A percentile compares a stretch with the other conserved stretches of the same genome.
These are phyloP conservation scores for Beauveria australis DNA, from an alignment of 2,329 filamentous ascomycete species.

Conservation along the genomic window DNA sequence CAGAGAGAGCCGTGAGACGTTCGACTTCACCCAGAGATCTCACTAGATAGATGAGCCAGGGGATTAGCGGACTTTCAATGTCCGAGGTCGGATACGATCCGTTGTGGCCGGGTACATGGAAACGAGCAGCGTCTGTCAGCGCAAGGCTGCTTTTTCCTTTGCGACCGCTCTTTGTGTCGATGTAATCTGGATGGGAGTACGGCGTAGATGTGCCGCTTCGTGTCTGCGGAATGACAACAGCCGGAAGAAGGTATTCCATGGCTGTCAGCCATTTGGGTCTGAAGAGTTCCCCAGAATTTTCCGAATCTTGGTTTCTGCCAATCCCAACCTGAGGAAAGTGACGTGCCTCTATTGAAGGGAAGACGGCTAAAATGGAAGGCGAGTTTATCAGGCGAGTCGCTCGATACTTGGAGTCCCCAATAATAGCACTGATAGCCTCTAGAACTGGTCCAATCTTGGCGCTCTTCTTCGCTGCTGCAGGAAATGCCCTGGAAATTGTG, in stretches of 20 bases:
- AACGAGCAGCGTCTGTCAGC: constrained; percentile 23
- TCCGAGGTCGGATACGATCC: constrained; percentile 41
- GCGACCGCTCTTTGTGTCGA: constrained; percentile 23
- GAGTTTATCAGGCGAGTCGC: constrained; percentile 64
- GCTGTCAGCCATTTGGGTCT: constrained; percentile 41
- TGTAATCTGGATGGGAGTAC: constrained; percentile 16
- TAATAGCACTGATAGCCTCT: constrained; percentile 67
- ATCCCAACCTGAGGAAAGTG: constrained; percentile 36
- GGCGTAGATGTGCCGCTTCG: constrained; percentile 21
- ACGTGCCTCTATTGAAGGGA: constrained; percentile 51
- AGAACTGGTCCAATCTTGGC: constrained; percentile 61
- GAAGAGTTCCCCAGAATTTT: constrained; percentile 41
- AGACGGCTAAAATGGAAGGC: constrained; percentile 60
- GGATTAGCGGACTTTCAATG: constrained; percentile 61
- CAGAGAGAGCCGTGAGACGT: constrained; percentile 58
- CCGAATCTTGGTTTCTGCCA: constrained; percentile 44
- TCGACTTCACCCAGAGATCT: constrained; percentile 50
- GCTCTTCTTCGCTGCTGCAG: constrained; percentile 49
- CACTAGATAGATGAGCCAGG: constrained; percentile 62
- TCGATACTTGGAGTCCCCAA: constrained; percentile 71
- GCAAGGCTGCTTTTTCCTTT: constrained; percentile 22
- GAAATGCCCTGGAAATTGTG: constrained; percentile 49
- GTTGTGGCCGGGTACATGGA: constrained; percentile 19
- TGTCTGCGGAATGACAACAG: constrained; percentile 35
- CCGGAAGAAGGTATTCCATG: constrained; percentile 59